phyloP scores from a whole-genome alignment of 1,284 basidiomycete species.

The Papiliotrema flavescens region DNA sequence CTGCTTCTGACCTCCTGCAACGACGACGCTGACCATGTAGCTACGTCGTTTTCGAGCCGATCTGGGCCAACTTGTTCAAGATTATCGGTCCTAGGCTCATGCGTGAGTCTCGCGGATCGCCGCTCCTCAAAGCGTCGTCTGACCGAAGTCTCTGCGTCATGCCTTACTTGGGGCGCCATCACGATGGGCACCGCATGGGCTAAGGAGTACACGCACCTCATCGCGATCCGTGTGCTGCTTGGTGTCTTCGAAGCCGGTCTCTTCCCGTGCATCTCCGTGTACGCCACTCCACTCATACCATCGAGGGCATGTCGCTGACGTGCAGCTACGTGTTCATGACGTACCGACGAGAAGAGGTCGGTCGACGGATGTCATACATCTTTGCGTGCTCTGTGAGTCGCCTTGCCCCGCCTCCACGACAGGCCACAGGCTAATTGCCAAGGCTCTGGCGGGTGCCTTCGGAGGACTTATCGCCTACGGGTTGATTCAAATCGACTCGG shows the following conservation, averaged over 20 bases:
- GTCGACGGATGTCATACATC: slow-evolving; percentile 17
- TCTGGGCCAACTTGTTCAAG: slow-evolving; percentile 30
- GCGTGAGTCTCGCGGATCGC: slow-evolving; percentile 9
- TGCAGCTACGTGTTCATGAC: slow-evolving; percentile 4
- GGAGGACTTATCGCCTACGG: slow-evolving; percentile 8
- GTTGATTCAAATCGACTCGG: background rate
- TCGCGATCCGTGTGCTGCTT: slow-evolving; percentile 12
- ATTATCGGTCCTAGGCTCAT: slow-evolving; percentile 23
- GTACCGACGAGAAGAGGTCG: slow-evolving; percentile 21
- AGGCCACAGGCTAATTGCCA: slow-evolving; percentile 28
- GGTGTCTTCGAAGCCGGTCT: slow-evolving; percentile 16
- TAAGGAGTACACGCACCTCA: slow-evolving; percentile 11
- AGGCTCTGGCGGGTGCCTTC: slow-evolving; percentile 30
- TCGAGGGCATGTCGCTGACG: background rate
- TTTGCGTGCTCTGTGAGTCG: slow-evolving; percentile 19
- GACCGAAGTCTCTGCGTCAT: no score
- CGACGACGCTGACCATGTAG: background rate
- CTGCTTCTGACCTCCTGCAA: background rate
- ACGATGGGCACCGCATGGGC: slow-evolving; percentile 2
- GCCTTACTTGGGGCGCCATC: slow-evolving; percentile 2
- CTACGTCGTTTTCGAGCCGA: slow-evolving; percentile 31
- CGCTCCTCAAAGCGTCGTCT: no score
- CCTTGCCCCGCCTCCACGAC: background rate
- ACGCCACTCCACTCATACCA: background rate
- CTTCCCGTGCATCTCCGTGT: slow-evolving; percentile 12